Conservation (phyloP, 139 green algal genomes). For the Edaphochlamys debaryana region DNA sequence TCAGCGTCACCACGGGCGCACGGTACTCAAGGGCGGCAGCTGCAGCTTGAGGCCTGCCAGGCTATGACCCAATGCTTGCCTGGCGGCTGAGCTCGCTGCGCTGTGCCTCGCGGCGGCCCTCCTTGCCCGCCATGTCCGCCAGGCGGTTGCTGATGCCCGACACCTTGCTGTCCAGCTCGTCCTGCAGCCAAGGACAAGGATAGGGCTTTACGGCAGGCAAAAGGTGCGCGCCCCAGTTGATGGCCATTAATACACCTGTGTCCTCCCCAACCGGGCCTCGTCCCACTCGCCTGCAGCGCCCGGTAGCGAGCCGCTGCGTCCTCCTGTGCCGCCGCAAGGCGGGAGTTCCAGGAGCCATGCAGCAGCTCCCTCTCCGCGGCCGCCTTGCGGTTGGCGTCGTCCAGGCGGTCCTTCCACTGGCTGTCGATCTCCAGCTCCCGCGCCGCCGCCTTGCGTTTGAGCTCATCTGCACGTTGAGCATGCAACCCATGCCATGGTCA, state of each 20-base stretch:
- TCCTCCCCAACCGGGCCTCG: too few species aligned
- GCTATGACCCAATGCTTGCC: too few species aligned
- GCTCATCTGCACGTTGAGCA: slow-evolving; percentile 2
- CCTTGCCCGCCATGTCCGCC: slow-evolving; percentile 38
- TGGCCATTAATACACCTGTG: too few species aligned
- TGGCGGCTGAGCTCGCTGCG: slow-evolving; percentile 50
- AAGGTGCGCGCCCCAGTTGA: too few species aligned
- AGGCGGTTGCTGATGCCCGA: slow-evolving; percentile 27
- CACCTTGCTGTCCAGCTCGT: slow-evolving; percentile 33
- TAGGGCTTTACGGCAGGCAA: neutral
- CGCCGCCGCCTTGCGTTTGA: slow-evolving; percentile 31
- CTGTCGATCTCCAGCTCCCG: slow-evolving; percentile 42
- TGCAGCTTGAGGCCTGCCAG: too few species aligned
- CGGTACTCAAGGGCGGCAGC: too few species aligned
- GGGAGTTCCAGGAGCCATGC: slow-evolving; percentile 7
- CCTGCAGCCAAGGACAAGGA: neutral
- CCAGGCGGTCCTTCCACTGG: slow-evolving; percentile 45
- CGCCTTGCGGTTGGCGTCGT: slow-evolving; percentile 27
- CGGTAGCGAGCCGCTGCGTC: slow-evolving; percentile 22
- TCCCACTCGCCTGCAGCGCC: slow-evolving; percentile 33
- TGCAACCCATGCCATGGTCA: too few species aligned
- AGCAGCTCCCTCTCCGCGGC: slow-evolving; percentile 38
- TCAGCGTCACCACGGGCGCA: neutral
- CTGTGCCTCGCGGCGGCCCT: slow-evolving; percentile 33
- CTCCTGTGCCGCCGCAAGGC: slow-evolving; percentile 36